These are phyloP conservation scores for Phaeosphaeria sp. DNA, from an alignment of 2,329 filamentous ascomycete genomes.

Conservation along the genomic window DNA sequence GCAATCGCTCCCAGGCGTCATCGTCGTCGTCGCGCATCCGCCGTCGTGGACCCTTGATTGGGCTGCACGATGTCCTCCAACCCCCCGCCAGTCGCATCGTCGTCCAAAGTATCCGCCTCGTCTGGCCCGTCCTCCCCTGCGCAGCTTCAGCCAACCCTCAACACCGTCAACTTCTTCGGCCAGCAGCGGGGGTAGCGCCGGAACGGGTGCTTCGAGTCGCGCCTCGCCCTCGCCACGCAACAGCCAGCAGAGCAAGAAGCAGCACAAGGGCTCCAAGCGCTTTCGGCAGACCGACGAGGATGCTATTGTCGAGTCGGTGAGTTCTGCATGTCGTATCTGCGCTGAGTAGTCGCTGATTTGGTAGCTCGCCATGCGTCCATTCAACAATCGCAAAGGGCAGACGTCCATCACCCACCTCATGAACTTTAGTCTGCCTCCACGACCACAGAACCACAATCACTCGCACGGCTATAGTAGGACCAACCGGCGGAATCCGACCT, in stretches of 20 bases:
- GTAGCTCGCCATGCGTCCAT: conserved; percentile 67
- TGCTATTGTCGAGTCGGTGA: conserved; percentile 79
- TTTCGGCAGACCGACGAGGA: conserved; percentile 82
- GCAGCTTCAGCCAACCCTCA: conserved; percentile 52
- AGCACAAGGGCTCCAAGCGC: conserved; percentile 82
- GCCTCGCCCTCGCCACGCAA: conserved; percentile 67
- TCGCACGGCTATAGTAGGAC: conserved; percentile 61
- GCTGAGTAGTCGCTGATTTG: conserved; percentile 19
- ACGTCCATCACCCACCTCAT: conserved; percentile 97
- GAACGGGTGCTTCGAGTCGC: conserved; percentile 46
- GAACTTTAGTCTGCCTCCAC: conserved; percentile 83
- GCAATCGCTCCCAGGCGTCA: conserved; percentile 14
- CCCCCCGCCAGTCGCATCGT: conserved; percentile 47
- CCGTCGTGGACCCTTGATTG: conserved; percentile 31
- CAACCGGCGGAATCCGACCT: conserved; percentile 73
- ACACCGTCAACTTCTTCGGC: conserved; percentile 52
- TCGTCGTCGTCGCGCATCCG: conserved; percentile 25
- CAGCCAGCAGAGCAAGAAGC: conserved; percentile 76
- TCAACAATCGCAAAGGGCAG: conserved; percentile 81
- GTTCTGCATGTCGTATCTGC: conserved; percentile 36
- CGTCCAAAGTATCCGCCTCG: conserved; percentile 49
- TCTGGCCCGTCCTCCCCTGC: conserved; percentile 51
- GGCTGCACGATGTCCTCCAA: conserved; percentile 53
- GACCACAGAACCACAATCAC: conserved; percentile 66
- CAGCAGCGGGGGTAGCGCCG: conserved; percentile 52